Conservation (phyloP, 441 rosid species). For the Sinapis alba region DNA sequence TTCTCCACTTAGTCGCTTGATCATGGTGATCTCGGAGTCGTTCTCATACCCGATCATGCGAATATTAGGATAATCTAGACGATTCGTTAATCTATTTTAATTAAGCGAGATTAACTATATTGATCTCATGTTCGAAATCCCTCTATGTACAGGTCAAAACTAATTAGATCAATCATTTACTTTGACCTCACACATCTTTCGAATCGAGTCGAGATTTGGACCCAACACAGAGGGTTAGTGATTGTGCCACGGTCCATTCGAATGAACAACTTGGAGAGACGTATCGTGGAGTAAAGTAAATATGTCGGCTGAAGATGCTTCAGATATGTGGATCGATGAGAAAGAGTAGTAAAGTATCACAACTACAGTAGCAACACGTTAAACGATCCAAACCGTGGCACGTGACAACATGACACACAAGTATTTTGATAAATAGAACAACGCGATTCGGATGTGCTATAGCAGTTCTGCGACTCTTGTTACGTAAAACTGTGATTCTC, state of each 20-base stretch:
- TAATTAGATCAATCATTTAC: no score
- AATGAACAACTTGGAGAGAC: conserved; percentile 48
- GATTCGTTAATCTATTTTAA: no score
- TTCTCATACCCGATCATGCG: no score
- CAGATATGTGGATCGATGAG: conserved; percentile 46
- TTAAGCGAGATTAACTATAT: no score
- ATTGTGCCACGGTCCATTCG: conserved; percentile 42
- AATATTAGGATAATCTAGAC: no score
- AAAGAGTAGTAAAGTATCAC: conserved; percentile 38
- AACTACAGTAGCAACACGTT: conserved; percentile 42
- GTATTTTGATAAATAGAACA: conserved; percentile 24
- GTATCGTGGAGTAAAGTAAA: conserved; percentile 43
- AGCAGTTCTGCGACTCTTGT: conserved; percentile 34
- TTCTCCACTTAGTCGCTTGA: no score
- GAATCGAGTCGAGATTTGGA: no score
- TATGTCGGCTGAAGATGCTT: conserved; percentile 35
- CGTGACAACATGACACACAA: conserved; percentile 43
- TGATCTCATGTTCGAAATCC: no score
- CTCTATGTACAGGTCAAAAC: no score
- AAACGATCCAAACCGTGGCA: conserved; percentile 21
- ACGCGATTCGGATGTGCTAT: conserved; percentile 34
- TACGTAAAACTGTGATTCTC: conserved; percentile 36
- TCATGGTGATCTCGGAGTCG: no score
- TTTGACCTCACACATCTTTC: no score
- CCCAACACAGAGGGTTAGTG: conserved; percentile 13